These are phyloP conservation scores for Aeschynomene evenia DNA, from an alignment of 306 rosid species.

Conservation along the genomic window DNA sequence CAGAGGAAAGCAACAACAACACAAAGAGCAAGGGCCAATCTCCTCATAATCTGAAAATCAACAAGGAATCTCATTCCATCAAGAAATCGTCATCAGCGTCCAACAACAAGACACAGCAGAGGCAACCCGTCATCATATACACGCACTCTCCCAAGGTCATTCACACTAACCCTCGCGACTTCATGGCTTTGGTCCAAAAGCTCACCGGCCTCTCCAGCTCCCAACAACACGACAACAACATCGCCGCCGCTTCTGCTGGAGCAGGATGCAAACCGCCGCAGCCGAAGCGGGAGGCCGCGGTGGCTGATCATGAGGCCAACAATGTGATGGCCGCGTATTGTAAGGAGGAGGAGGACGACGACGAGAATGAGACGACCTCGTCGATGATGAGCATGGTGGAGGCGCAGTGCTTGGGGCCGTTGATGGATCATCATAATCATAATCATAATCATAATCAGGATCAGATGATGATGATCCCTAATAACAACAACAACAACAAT, in stretches of 20 bases:
- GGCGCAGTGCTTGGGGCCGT: not conserved
- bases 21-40: conserved; percentile 23
- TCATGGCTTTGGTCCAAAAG: conserved; percentile 61
- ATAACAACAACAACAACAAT: too few species aligned
- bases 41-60: conserved; percentile 53
- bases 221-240: conserved; percentile 31
- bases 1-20: conserved; percentile 1
- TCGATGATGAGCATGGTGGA: not conserved
- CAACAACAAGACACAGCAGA: conserved; percentile 36
- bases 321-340: not conserved
- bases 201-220: conserved; percentile 51
- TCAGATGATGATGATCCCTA: conserved; percentile 24
- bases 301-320: not conserved
- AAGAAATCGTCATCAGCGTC: conserved; percentile 35
- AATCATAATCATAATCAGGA: too few species aligned
- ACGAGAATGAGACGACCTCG: conserved; percentile 45
- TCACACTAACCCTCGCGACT: conserved; percentile 52
- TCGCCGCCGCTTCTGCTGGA: too few species aligned
- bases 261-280: conserved; percentile 20
- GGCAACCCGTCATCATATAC: conserved; percentile 62
- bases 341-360: conserved; percentile 43
- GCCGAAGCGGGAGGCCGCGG: not conserved
- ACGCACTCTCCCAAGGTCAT: conserved; percentile 60
- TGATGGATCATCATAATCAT: too few species aligned
- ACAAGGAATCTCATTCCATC: conserved; percentile 52